phyloP scores from a whole-genome alignment of 768 basidiomycete species.

The Fomitopsis serialis region DNA sequence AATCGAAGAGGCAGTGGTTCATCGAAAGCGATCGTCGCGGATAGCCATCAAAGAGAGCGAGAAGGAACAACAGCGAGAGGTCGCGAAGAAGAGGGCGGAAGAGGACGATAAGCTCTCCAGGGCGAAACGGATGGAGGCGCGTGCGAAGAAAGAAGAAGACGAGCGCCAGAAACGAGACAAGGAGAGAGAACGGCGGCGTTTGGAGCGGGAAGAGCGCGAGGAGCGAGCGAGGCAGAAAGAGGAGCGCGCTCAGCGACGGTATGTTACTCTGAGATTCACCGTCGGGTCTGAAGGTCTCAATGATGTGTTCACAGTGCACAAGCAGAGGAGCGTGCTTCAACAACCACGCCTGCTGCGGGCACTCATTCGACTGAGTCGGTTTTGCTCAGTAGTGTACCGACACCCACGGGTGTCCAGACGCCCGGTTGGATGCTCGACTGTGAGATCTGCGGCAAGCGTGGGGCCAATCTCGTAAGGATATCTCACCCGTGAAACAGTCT shows the following conservation, averaged over 20 bases:
- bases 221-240: conserved; percentile 25
- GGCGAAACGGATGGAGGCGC: conserved; percentile 42
- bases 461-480: conserved; percentile 63
- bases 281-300: neutral
- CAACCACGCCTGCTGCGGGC: conserved; percentile 8
- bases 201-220: conserved; percentile 39
- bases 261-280: neutral
- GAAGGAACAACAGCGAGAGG: conserved; percentile 63
- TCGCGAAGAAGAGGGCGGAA: conserved; percentile 56
- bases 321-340: conserved; percentile 4
- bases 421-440: conserved; percentile 86
- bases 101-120: conserved; percentile 66
- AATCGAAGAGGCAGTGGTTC: conserved; percentile 71
- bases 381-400: conserved; percentile 23
- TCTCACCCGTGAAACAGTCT: neutral
- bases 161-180: conserved; percentile 43
- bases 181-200: conserved; percentile 48
- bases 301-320: conserved; percentile 2
- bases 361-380: conserved; percentile 12
- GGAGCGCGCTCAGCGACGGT: conserved; percentile 14
- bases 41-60: conserved; percentile 79
- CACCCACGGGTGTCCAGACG: conserved; percentile 43
- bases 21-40: conserved; percentile 88
- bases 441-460: conserved; percentile 73
- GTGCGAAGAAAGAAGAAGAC: conserved; percentile 33